Evolutionary conservation across 352 stramenopile genomes (phyloP), one percentile per base, ranked within the genome.

Genomic region (Globisporangium irregulare): DNA sequence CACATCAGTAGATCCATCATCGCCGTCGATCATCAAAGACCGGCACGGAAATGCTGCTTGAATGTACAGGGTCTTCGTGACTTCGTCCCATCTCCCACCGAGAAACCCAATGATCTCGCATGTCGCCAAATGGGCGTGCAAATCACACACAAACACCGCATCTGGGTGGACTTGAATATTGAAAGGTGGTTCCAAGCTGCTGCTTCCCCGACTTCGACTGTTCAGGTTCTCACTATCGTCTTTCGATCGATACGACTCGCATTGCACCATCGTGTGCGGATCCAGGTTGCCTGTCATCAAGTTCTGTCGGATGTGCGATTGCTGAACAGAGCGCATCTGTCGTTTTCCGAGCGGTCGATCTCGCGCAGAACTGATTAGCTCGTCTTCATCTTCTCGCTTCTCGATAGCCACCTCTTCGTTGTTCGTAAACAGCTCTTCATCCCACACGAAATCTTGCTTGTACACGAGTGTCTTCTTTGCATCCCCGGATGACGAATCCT

Each of bases 51-150:
- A 98, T 7, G 95, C 92, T 22, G 90, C 91, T 78, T 98, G 92
- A 46, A 98, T 93, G 67, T 94, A 96, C 63, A 98, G 72, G 1
- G 76, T 96, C 58, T 93, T 92, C 18, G 78, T 87, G 5, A 29
- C 69, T 66, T 82, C 73, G 66, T 97, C 84, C 84, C 92, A 98
- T n/a, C 84, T 81, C 1, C 95, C 95, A 60, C 89, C 95, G 41
- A 98, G 71, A 61, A 98, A 97, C 0, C 95, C 95, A 63, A 98
- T 98, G 60, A 98, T 97, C 81, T 98, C 95, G 41, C 87, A 95
- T 20, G 90, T 94, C 15, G 90, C 92, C 56, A 98, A 77, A 65
- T 98, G 95, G 6, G 92, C 82, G 72, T 98, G 95, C 59, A 98
- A 71, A 68, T 98, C 95, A 62, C 89, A 92, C 7, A 98, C 77